A percentile compares a stretch with the other conserved stretches of the same genome.
Conservation (phyloP, 352 stramenopile genomes). For the Pythium dissimile region DNA sequence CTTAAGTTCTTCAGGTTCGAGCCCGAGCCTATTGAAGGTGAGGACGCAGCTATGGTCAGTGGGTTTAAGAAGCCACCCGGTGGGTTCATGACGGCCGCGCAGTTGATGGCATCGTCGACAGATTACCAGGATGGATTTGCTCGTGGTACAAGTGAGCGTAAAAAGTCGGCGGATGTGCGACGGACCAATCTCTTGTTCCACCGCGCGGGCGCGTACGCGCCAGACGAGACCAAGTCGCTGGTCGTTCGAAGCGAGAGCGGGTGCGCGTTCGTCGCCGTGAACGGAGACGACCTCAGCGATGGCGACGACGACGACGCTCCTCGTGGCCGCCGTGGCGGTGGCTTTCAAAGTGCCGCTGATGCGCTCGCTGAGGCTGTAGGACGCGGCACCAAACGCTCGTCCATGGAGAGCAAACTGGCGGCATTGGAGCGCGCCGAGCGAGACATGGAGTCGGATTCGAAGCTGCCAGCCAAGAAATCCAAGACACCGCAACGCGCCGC, state of each 20-base stretch:
- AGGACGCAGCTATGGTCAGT: not conserved
- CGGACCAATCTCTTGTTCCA: slow-evolving; percentile 42
- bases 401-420: slow-evolving; percentile 35
- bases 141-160: not conserved
- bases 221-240: slow-evolving; percentile 44
- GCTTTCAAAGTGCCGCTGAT: not conserved
- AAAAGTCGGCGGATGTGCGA: slow-evolving; percentile 33
- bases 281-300: slow-evolving; percentile 35
- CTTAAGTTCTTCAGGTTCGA: slow-evolving; percentile 53
- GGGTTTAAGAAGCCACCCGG: too few species aligned
- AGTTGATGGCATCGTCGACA: slow-evolving; percentile 8
- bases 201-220: slow-evolving; percentile 41
- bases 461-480: not conserved
- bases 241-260: slow-evolving; percentile 30
- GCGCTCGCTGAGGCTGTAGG: slow-evolving; percentile 2
- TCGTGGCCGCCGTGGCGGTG: not conserved
- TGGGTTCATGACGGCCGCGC: not conserved
- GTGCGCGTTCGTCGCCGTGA: slow-evolving; percentile 48
- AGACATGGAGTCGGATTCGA: not conserved
- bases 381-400: slow-evolving; percentile 9
- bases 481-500: not conserved
- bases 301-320: slow-evolving; percentile 21
- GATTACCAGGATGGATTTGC: slow-evolving; percentile 12
- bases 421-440: slow-evolving; percentile 42
- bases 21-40: not conserved